These are phyloP conservation scores for Beauveria pseudobassiana DNA, from an alignment of 2,329 filamentous ascomycete species.

Conservation along the genomic window DNA sequence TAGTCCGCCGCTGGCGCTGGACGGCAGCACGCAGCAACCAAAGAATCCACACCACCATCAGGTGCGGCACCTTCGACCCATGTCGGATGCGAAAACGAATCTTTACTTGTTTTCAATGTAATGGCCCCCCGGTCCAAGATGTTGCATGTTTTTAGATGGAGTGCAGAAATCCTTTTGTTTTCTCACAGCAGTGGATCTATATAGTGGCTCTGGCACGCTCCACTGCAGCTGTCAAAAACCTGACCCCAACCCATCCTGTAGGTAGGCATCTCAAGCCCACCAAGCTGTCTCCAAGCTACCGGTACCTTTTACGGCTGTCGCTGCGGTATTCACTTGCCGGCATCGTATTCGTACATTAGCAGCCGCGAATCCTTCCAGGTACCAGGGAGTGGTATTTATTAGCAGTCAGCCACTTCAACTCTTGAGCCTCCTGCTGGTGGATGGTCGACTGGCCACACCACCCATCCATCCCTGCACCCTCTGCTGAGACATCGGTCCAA, in stretches of 20 bases:
- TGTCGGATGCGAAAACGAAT: slow-evolving; percentile 5
- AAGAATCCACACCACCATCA: background rate
- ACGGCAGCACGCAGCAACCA: background rate
- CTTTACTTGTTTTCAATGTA: background rate
- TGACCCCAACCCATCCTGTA: background rate
- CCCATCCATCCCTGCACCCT: background rate
- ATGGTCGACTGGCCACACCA: background rate
- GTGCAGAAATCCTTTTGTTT: background rate
- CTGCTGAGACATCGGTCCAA: background rate
- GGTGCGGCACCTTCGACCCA: background rate
- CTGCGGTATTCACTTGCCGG: background rate
- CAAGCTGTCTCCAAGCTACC: too few relatives aligned
- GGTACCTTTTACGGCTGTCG: too few relatives aligned
- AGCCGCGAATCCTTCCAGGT: background rate
- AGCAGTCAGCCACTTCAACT: background rate
- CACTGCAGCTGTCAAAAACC: background rate
- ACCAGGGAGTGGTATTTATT: background rate
- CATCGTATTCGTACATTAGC: slow-evolving; percentile 2
- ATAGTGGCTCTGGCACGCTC: background rate
- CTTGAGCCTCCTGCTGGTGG: too few relatives aligned
- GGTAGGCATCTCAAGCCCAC: too few relatives aligned
- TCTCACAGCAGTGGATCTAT: background rate
- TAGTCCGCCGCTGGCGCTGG: background rate
- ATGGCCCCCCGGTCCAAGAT: background rate
- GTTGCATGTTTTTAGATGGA: background rate